Evolutionary conservation across 2,329 filamentous ascomycete species (phyloP).

Genomic region (Aspergillus felis): DNA sequence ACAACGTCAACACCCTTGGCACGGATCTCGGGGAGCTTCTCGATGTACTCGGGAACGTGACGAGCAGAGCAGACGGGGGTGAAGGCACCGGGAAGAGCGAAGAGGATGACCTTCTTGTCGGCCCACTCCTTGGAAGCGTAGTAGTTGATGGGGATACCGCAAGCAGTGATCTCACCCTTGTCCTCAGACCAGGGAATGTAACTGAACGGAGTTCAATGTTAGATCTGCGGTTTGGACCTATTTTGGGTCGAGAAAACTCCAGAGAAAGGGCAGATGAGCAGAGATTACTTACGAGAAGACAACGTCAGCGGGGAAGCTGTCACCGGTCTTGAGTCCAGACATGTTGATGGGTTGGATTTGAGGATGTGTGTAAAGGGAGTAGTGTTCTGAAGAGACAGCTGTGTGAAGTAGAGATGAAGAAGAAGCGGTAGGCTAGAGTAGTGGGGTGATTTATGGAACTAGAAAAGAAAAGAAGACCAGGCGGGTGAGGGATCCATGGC

Average conservation of each 20-base stretch:
- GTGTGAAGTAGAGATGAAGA: conserved; percentile 1
- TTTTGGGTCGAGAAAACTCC: not conserved
- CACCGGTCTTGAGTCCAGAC: conserved; percentile 72
- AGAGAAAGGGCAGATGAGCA: conserved; percentile 2
- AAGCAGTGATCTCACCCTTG: conserved; percentile 64
- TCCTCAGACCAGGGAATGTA: conserved; percentile 76
- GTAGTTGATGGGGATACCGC: conserved; percentile 74
- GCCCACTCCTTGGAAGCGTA: conserved; percentile 73
- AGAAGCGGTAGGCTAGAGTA: conserved; percentile 12
- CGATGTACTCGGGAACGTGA: conserved; percentile 77
- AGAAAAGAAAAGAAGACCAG: conserved; percentile 4
- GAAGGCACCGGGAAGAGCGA: conserved; percentile 72
- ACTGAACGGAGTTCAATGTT: conserved; percentile 35
- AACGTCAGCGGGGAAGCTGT: conserved; percentile 76
- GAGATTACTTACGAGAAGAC: conserved; percentile 62
- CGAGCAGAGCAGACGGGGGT: conserved; percentile 79
- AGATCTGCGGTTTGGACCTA: not conserved
- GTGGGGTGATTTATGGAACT: conserved; percentile 15
- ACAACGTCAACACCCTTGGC: conserved; percentile 79
- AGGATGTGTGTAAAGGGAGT: not conserved
- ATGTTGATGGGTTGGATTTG: conserved; percentile 37
- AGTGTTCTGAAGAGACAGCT: conserved; percentile 4
- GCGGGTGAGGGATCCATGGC: conserved; percentile 13
- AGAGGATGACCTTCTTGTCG: conserved; percentile 67
- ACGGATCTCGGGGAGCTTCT: conserved; percentile 66